Percentiles rank a stretch among this genome's conserved stretches.
Conservation (phyloP, 805 yeast species). For the Myxozyma kluyveri region DNA sequence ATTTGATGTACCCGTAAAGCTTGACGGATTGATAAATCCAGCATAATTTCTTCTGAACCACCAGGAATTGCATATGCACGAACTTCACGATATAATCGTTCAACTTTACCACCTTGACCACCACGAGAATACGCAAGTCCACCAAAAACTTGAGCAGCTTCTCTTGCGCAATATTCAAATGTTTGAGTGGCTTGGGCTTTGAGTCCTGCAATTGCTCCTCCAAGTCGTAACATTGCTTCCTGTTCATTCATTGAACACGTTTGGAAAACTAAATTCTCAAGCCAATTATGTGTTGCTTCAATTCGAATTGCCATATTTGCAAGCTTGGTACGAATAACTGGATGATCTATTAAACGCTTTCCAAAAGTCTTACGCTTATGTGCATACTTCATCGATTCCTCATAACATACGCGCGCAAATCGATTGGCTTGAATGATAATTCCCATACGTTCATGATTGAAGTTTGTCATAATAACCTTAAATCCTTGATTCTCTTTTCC, state of each 20-base stretch:
- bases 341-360: conserved; percentile 42
- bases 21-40: conserved; percentile 44
- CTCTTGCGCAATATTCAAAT: conserved; percentile 46
- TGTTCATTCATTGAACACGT: conserved; percentile 35
- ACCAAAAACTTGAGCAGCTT: conserved; percentile 46
- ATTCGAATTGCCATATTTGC: conserved; percentile 44
- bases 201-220: conserved; percentile 46
- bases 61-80: conserved; percentile 48
- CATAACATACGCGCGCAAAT: conserved; percentile 40
- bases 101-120: conserved; percentile 45
- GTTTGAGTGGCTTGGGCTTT: conserved; percentile 44
- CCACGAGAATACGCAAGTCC: conserved; percentile 45
- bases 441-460: conserved; percentile 46
- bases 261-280: conserved; percentile 41
- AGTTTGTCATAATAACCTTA: conserved; percentile 45
- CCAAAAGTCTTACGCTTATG: conserved; percentile 46
- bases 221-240: conserved; percentile 41
- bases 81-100: conserved; percentile 46
- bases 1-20: conserved; percentile 42
- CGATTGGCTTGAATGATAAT: conserved; percentile 43
- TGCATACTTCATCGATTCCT: conserved; percentile 43
- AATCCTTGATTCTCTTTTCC: conserved; percentile 45
- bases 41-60: conserved; percentile 47
- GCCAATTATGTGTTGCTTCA: conserved; percentile 44
- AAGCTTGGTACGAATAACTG: conserved; percentile 44